Base-by-base conservation (phyloP, 2,329 filamentous ascomycete genomes). In the Colletotrichum plurivorum region DNA sequence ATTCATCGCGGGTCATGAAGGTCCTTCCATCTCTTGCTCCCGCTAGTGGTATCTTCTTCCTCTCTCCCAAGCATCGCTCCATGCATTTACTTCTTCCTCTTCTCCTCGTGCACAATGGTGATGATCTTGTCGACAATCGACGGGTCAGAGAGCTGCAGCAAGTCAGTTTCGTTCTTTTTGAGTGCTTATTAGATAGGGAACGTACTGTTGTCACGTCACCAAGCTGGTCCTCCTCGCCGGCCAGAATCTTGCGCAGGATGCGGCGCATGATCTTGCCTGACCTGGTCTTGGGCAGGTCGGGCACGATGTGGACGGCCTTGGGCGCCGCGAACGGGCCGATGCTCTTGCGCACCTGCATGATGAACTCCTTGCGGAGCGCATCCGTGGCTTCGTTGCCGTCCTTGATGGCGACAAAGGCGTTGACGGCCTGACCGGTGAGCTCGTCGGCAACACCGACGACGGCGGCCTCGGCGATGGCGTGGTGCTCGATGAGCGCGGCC, bases 221-320 rank as follows among this genome's bases (percentile, higher is more conserved):
- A 62, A 99, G 87, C 83, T 97, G 95, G 80, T 99, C 96, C 83
- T 98, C 95, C 85, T 99, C 96, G 43, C 95, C 95, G 16, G 95
- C 95, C 74, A 99, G 83, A 77, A 99, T 97, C 93, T 99, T 99
- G 76, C 96, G 89, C 85, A 99, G 83, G 78, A 99, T 97, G 73
- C 96, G 91, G 72, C 96, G 90, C 96, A 99, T 99, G 78, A 99
- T 99, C 92, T 99, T 99, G 73, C 96, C 96, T 75, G 93, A 97
- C 75, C 96, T 89, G 45, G 96, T 99, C 90, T 99, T 98, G 76
- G 96, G 96, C 73, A 99, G 88, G 79, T 99, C 96, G 3, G 94
- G 92, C 52, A 99, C 93, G 63, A 97, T 89, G 79, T 91, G 96
- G 72, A 99, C 92, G 20, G 92, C 93, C 87, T 98, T 99, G 72